Evolutionary conservation across 2,329 filamentous ascomycete genomes (phyloP).

Genomic region (Aureobasidium sp.): DNA sequence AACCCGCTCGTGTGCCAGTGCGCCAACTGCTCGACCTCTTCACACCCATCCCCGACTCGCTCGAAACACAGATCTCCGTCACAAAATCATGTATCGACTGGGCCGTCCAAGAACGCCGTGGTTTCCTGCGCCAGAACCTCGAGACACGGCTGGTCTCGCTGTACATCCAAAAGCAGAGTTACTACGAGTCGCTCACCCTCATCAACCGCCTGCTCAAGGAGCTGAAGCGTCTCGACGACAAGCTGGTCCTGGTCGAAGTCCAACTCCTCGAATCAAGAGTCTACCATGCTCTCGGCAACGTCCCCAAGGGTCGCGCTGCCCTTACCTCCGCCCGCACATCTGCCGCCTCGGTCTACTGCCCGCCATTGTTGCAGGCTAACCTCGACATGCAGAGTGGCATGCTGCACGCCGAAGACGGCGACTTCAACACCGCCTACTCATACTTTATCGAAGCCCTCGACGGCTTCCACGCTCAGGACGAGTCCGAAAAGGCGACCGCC

Average conservation of each 20-base stretch:
- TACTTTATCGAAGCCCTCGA: conserved; percentile 99
- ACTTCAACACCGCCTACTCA: conserved; percentile 97
- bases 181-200: conserved; percentile 92
- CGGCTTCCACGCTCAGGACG: conserved; percentile 90
- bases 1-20: conserved; percentile 48
- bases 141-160: conserved; percentile 90
- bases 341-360: conserved; percentile 94
- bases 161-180: conserved; percentile 95
- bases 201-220: conserved; percentile 95
- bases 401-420: conserved; percentile 95
- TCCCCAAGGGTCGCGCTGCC: conserved; percentile 89
- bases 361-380: conserved; percentile 87
- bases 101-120: conserved; percentile 88
- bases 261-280: conserved; percentile 94
- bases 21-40: conserved; percentile 95
- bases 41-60: conserved; percentile 85
- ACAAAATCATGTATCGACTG: conserved; percentile 99
- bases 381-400: conserved; percentile 99
- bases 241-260: conserved; percentile 94
- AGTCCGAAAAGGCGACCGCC: conserved; percentile 82
- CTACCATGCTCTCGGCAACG: conserved; percentile 95
- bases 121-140: conserved; percentile 95
- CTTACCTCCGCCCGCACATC: conserved; percentile 91
- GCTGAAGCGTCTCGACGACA: conserved; percentile 96
- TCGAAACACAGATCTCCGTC: conserved; percentile 87